Evolutionary conservation across 1,284 basidiomycete genomes (phyloP).

Genomic region (Puccinia coronata): DNA sequence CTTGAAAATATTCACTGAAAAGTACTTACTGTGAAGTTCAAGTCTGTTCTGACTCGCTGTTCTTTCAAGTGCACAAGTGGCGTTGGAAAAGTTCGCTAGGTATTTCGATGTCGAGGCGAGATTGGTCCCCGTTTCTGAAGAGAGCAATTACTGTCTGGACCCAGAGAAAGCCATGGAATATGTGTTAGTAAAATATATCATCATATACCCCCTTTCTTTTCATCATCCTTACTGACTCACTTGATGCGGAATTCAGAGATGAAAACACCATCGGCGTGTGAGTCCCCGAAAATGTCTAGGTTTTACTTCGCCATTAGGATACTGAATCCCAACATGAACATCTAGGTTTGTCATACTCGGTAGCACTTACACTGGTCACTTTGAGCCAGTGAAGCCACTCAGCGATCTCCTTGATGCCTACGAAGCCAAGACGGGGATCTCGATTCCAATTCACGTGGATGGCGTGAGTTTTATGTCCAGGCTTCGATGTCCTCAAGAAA

Average conservation of each 20-base stretch:
- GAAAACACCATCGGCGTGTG: conserved; percentile 69
- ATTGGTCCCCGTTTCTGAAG: conserved; percentile 73
- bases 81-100: conserved; percentile 69
- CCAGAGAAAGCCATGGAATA: conserved; percentile 80
- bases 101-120: conserved; percentile 84
- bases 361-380: conserved; percentile 86
- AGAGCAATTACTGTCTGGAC: conserved; percentile 78
- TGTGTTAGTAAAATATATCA: conserved; percentile 59
- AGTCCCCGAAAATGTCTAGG: conserved; percentile 66
- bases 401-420: conserved; percentile 80
- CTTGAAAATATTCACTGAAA: background rate
- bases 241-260: background rate
- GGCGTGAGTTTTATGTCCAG: conserved; percentile 55
- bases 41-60: conserved; percentile 72
- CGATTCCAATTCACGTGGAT: conserved; percentile 69
- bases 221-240: conserved; percentile 51
- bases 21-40: background rate
- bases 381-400: conserved; percentile 88
- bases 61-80: conserved; percentile 75
- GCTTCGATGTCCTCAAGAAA: background rate
- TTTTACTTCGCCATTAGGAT: conserved; percentile 52
- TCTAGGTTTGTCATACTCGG: conserved; percentile 57
- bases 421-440: conserved; percentile 72
- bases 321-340: conserved; percentile 48
- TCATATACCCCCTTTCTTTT: conserved; percentile 80